Percentiles rank a stretch among this genome's conserved stretches.
phyloP scores from a whole-genome alignment of 164 flowering plant species.

The Macadamia integrifolia region DNA sequence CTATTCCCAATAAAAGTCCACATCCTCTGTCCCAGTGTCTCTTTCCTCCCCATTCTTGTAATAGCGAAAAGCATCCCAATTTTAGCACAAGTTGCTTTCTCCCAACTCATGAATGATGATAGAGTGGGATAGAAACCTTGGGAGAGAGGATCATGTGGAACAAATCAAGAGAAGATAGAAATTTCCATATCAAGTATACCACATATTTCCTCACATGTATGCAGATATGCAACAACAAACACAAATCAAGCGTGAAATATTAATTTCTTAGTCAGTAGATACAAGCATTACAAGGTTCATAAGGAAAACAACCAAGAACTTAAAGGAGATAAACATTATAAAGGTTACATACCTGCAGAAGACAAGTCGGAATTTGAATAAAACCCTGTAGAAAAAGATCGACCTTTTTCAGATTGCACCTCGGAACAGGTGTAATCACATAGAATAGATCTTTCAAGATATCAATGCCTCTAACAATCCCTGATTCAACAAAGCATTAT shows the following conservation, averaged over 20 bases:
- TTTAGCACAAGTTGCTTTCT: no score
- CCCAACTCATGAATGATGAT: no score
- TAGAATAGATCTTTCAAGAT: conserved; percentile 44
- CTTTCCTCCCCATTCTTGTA: no score
- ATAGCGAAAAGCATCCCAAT: no score
- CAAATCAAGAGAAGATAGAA: no score
- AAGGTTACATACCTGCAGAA: conserved; percentile 62
- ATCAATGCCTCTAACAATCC: conserved; percentile 85
- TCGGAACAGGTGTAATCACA: conserved; percentile 83
- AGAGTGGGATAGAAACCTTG: no score
- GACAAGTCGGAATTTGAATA: conserved; percentile 63
- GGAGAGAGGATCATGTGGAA: no score
- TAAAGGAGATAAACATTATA: no score
- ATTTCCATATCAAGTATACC: no score
- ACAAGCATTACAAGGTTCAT: neutral
- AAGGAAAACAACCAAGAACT: neutral
- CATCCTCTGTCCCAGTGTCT: no score
- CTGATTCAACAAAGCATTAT: conserved; percentile 28
- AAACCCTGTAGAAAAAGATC: conserved; percentile 77
- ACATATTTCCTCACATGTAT: neutral
- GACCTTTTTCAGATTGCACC: conserved; percentile 53
- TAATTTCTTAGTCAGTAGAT: neutral
- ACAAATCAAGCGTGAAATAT: neutral
- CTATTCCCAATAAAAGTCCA: no score
- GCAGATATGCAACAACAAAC: neutral